These are phyloP conservation scores for Saccharomycopsis fermentans DNA, from an alignment of 805 yeast genomes.

Conservation along the genomic window DNA sequence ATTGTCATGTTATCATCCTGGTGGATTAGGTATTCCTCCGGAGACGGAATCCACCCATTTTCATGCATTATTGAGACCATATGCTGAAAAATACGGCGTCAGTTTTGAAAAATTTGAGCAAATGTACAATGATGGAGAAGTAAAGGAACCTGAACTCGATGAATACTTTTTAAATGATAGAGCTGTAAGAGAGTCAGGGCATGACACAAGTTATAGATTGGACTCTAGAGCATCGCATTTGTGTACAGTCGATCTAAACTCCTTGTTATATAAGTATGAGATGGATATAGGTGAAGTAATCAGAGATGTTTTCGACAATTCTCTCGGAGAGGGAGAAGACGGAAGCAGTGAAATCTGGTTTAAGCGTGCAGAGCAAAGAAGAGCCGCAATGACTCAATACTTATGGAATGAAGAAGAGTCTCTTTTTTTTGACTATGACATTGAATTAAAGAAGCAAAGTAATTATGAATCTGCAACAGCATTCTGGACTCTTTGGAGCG, in stretches of 20 bases:
- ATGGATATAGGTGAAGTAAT: constrained; percentile 65
- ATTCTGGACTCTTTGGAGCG: constrained; percentile 89
- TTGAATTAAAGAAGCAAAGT: constrained; percentile 43
- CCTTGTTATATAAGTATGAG: constrained; percentile 84
- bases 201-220: constrained; percentile 83
- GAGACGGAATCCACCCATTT: constrained; percentile 92
- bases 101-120: constrained; percentile 54
- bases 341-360: constrained; percentile 48
- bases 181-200: constrained; percentile 94
- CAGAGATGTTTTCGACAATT: constrained; percentile 42
- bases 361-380: constrained; percentile 44
- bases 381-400: constrained; percentile 48
- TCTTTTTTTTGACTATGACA: constrained; percentile 76
- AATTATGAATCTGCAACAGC: constrained; percentile 80
- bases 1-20: constrained; percentile 82
- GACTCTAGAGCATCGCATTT: constrained; percentile 84
- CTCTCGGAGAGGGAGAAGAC: constrained; percentile 29
- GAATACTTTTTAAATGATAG: constrained; percentile 85
- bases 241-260: constrained; percentile 84
- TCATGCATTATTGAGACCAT: constrained; percentile 57
- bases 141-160: constrained; percentile 74
- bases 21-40: constrained; percentile 90
- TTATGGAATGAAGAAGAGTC: constrained; percentile 78
- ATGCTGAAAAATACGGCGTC: constrained; percentile 49
- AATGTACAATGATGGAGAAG: constrained; percentile 54